Evolutionary conservation across 345 rosid genomes (phyloP), one percentile per base, ranked within the genome.

Genomic region (Populus alba): DNA sequence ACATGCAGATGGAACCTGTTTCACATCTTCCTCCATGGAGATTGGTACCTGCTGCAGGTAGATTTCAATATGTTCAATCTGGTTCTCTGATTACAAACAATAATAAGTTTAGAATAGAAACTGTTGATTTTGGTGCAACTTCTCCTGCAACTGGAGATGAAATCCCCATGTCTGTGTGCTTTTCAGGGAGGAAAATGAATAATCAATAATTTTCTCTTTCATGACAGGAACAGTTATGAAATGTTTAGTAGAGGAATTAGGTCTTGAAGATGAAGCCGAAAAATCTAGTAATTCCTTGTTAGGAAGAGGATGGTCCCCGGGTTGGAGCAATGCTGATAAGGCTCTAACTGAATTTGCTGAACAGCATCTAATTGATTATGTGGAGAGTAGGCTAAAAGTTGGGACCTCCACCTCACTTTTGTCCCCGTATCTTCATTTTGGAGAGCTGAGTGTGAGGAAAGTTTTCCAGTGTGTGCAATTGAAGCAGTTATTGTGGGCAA

Each of bases 221-320:
- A 41, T 77, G 33, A 71, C 90, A 89, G 97, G 92, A 62, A 79
- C 62, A 0, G 73, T 93, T 63, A 86, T 85, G 71, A 88, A 83
- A 51, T 89, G 91, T 83, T 89, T 91, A 1, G 63, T 92, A 12
- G 99, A 93, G 76, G 91, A 87, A 69, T 82, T 95, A 66, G 96
- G 90, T 39, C 91, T 95, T 15, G 99, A 95, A 85, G 74, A 93
- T 61, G 97, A 93, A 77, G 81, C 92, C 1, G 99, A 93, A 49
- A 95, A 91, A 75, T 81, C 97, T 25, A 93, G 97, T 85, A 95
- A 93, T 70, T 96, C 93, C 13, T 85, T 95, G 79, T 76, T 95
- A 80, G 92, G 96, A 71, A 90, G 96, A 84, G 97, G 85, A 55
- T 95, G 99, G 99, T 89, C 93, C 12, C 98, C 99, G 1, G 99